These are phyloP conservation scores for Lithohypha guttulata DNA, from an alignment of 2,329 filamentous ascomycete genomes.

Conservation along the genomic window DNA sequence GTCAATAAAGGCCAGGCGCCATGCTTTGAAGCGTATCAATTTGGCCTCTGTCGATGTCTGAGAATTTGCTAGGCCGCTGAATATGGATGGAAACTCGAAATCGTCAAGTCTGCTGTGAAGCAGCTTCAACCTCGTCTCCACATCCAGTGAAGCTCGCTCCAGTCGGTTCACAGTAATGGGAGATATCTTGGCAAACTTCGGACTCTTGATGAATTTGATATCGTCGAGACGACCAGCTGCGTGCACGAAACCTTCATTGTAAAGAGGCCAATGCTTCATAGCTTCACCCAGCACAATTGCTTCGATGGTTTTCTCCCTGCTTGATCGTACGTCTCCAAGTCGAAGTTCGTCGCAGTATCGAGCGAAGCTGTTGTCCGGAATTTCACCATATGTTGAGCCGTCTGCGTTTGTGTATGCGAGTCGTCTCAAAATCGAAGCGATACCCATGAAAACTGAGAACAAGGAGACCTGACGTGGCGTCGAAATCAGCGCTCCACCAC, in stretches of 20 bases:
- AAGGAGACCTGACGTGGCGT: slow-evolving; percentile 44
- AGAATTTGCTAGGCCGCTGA: slow-evolving; percentile 77
- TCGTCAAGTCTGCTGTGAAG: slow-evolving; percentile 66
- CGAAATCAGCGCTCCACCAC: slow-evolving; percentile 51
- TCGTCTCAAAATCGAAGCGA: slow-evolving; percentile 45
- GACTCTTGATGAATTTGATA: slow-evolving; percentile 56
- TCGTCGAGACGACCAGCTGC: slow-evolving; percentile 74
- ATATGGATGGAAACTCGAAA: slow-evolving; percentile 85
- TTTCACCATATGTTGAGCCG: slow-evolving; percentile 53
- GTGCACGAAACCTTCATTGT: slow-evolving; percentile 86
- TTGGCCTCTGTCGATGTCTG: slow-evolving; percentile 67
- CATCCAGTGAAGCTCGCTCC: slow-evolving; percentile 69
- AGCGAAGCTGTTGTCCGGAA: slow-evolving; percentile 40
- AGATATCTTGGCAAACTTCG: slow-evolving; percentile 61
- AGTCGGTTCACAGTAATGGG: slow-evolving; percentile 64
- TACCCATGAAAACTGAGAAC: slow-evolving; percentile 51
- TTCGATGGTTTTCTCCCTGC: slow-evolving; percentile 80
- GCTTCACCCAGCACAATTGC: slow-evolving; percentile 79
- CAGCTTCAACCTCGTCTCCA: slow-evolving; percentile 59
- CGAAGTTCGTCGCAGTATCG: slow-evolving; percentile 64
- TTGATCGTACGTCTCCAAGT: slow-evolving; percentile 68
- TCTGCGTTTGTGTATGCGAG: slow-evolving; percentile 54
- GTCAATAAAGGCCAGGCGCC: slow-evolving; percentile 63
- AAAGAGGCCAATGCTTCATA: slow-evolving; percentile 71
- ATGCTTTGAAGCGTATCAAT: slow-evolving; percentile 69